Evolutionary conservation across 169 alveolate genomes (phyloP).

Genomic region (Babesia gibsoni): DNA sequence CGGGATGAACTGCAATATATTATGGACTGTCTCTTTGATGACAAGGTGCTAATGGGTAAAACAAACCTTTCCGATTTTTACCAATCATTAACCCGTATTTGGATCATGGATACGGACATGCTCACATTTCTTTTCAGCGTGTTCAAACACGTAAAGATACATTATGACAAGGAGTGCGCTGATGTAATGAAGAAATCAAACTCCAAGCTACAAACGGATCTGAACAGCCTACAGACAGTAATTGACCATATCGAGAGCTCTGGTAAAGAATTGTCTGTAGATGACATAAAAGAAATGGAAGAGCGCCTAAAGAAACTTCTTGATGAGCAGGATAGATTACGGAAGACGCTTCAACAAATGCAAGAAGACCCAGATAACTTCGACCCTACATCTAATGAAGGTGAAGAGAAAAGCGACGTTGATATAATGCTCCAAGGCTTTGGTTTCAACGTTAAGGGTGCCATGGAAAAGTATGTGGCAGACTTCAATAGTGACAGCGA

Average conservation of each 20-base stretch:
- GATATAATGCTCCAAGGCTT: conserved; percentile 2
- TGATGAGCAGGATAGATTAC: neutral
- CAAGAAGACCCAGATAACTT: conserved; percentile 3
- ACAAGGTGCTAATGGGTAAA: conserved; percentile 12
- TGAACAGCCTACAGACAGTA: conserved; percentile 13
- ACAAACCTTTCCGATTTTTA: conserved; percentile 19
- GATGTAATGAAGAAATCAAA: conserved; percentile 1
- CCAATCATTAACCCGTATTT: conserved; percentile 34
- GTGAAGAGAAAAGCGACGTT: neutral
- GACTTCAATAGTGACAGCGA: neutral
- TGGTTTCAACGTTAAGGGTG: conserved; percentile 20
- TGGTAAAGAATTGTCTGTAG: neutral
- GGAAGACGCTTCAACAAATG: neutral
- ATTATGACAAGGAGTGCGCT: conserved; percentile 16
- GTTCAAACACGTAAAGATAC: conserved; percentile 17
- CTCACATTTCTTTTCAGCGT: conserved; percentile 16
- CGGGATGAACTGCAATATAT: conserved; percentile 31
- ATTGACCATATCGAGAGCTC: neutral
- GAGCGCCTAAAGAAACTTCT: neutral
- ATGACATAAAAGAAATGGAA: neutral
- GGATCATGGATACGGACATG: conserved; percentile 31
- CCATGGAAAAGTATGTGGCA: neutral
- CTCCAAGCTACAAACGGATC: conserved; percentile 7
- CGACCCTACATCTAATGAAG: neutral
- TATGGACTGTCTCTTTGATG: conserved; percentile 41